These are phyloP conservation scores for Melampsora americana DNA, from an alignment of 1,284 basidiomycete genomes.

Conservation along the genomic window DNA sequence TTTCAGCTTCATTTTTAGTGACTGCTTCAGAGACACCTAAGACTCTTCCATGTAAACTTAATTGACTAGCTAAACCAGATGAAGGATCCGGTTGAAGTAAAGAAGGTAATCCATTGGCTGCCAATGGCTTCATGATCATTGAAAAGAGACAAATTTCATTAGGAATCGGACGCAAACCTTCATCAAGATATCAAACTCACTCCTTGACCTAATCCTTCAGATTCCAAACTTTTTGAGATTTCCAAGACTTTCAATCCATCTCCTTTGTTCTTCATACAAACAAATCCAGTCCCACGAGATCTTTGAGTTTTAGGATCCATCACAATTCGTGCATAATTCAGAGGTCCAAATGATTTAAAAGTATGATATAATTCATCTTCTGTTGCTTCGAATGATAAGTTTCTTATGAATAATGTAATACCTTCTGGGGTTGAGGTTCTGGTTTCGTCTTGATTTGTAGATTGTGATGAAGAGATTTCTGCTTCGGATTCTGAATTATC, in stretches of 20 bases:
- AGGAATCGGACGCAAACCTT: slow-evolving; percentile 47
- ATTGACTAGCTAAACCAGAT: slow-evolving; percentile 71
- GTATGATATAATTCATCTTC: slow-evolving; percentile 80
- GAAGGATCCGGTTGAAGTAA: slow-evolving; percentile 94
- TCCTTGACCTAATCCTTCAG: slow-evolving; percentile 59
- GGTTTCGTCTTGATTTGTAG: slow-evolving; percentile 53
- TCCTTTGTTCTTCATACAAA: slow-evolving; percentile 91
- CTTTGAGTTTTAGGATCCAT: slow-evolving; percentile 78
- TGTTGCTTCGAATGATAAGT: slow-evolving; percentile 85
- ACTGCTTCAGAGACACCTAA: slow-evolving; percentile 87
- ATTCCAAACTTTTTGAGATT: slow-evolving; percentile 69
- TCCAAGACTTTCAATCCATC: slow-evolving; percentile 81
- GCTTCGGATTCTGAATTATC: slow-evolving; percentile 7
- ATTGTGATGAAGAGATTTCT: background rate
- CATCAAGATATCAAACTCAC: slow-evolving; percentile 49
- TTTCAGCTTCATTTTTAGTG: slow-evolving; percentile 77
- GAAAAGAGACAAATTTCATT: slow-evolving; percentile 42
- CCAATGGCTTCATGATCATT: slow-evolving; percentile 39
- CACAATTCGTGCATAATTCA: slow-evolving; percentile 89
- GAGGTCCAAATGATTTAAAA: slow-evolving; percentile 86
- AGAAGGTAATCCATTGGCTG: slow-evolving; percentile 62
- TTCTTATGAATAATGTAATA: slow-evolving; percentile 89
- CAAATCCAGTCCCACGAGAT: slow-evolving; percentile 91
- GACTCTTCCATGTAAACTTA: slow-evolving; percentile 88
- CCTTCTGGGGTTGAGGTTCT: slow-evolving; percentile 60